Evolutionary conservation across 176 grass and related monocot genomes (phyloP).

Genomic region (Oryza australiensis): DNA sequence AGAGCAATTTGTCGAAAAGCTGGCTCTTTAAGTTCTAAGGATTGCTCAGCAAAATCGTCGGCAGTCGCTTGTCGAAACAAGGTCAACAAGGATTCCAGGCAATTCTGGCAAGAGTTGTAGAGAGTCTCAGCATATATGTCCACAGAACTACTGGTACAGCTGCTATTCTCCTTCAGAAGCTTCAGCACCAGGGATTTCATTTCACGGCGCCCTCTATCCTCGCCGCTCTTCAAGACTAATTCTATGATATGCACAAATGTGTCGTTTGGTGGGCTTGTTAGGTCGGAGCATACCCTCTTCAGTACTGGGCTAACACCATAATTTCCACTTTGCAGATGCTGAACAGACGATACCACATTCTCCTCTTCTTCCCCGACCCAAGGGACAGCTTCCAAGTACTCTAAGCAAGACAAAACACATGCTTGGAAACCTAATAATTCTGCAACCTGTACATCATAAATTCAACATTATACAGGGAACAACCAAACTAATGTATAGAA

Average conservation of each 20-base stretch:
- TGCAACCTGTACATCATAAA: constrained; percentile 58
- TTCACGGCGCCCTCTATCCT: constrained; percentile 78
- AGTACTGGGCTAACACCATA: constrained; percentile 77
- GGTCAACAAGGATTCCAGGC: constrained; percentile 66
- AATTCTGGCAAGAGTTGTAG: constrained; percentile 63
- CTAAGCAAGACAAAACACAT: constrained; percentile 76
- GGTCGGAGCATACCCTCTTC: constrained; percentile 73
- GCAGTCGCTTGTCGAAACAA: constrained; percentile 66
- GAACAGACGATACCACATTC: constrained; percentile 68
- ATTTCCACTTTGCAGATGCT: constrained; percentile 62
- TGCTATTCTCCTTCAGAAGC: constrained; percentile 83
- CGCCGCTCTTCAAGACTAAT: constrained; percentile 77
- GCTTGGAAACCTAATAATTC: constrained; percentile 75
- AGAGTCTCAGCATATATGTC: constrained; percentile 62
- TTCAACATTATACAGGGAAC: not conserved
- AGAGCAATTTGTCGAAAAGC: constrained; percentile 60
- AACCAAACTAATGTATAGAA: constrained; percentile 17
- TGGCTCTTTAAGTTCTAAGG: constrained; percentile 50
- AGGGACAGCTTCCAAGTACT: constrained; percentile 87
- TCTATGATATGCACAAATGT: constrained; percentile 77
- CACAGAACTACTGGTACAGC: constrained; percentile 36
- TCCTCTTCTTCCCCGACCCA: constrained; percentile 97
- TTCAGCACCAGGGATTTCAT: constrained; percentile 85
- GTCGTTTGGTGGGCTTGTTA: constrained; percentile 57
- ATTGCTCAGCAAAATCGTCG: constrained; percentile 43